Percentiles rank a stretch among this genome's conserved stretches.
Conservation (phyloP, 2,329 filamentous ascomycete species). For the Cordyceps sp. region DNA sequence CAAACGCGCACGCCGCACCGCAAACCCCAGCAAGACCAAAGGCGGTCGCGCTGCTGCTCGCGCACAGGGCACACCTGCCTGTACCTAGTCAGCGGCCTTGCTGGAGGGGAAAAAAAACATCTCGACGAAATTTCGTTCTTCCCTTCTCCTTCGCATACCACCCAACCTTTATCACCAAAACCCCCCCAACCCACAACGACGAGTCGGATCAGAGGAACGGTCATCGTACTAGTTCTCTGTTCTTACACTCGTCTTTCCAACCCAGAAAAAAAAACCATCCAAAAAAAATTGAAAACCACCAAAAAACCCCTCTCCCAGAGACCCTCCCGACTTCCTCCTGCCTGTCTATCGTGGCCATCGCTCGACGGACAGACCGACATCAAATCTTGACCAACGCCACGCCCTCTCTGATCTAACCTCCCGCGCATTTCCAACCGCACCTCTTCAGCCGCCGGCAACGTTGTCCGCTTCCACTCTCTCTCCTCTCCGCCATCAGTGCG, state of each 20-base stretch:
- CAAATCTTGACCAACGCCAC: no score
- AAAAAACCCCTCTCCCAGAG: no score
- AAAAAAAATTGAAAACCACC: constrained; percentile 45
- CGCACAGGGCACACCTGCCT: no score
- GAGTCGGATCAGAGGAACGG: constrained; percentile 38
- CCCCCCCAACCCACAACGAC: constrained; percentile 24
- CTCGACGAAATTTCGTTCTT: constrained; percentile 21
- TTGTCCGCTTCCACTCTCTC: neutral
- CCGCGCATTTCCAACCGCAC: constrained; percentile 6
- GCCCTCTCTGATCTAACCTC: neutral
- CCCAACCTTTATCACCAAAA: constrained; percentile 30
- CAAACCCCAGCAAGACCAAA: no score
- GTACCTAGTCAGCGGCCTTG: no score
- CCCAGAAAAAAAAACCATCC: constrained; percentile 29
- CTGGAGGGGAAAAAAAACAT: constrained; percentile 15
- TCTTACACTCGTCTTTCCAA: constrained; percentile 35
- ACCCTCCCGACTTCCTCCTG: no score
- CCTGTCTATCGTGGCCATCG: no score
- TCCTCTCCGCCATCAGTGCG: neutral
- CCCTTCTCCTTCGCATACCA: constrained; percentile 21
- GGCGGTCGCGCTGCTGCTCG: no score
- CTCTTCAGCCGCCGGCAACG: constrained; percentile 2
- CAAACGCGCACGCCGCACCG: no score
- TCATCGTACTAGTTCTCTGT: constrained; percentile 42
- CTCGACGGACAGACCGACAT: no score